A percentile compares a stretch with the other conserved stretches of the same genome.
These are phyloP conservation scores for Kwoniella dejecticola DNA, from an alignment of 768 basidiomycete genomes.

Conservation along the genomic window DNA sequence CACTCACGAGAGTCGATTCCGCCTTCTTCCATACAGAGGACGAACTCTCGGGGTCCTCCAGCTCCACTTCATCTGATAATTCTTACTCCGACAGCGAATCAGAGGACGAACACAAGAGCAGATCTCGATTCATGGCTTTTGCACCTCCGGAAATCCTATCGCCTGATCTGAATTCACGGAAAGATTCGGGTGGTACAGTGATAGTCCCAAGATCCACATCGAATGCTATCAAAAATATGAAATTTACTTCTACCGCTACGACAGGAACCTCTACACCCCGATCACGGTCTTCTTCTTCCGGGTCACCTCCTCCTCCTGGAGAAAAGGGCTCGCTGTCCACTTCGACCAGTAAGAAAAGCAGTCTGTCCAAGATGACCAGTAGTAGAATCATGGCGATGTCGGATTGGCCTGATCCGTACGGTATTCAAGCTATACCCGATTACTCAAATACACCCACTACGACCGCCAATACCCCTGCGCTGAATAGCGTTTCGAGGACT, in stretches of 20 bases:
- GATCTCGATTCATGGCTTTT: conserved; percentile 21
- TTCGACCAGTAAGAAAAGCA: conserved; percentile 22
- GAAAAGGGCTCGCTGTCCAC: neutral
- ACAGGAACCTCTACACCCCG: neutral
- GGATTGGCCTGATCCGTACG: conserved; percentile 44
- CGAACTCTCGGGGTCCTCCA: conserved; percentile 26
- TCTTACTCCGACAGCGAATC: conserved; percentile 22
- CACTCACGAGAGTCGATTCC: conserved; percentile 27
- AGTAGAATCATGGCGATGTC: conserved; percentile 20
- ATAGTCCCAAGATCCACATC: neutral
- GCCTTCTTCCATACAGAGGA: conserved; percentile 12
- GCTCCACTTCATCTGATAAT: conserved; percentile 4
- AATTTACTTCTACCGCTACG: neutral
- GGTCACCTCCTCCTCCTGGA: neutral
- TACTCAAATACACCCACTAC: conserved; percentile 4
- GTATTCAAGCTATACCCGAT: conserved; percentile 25
- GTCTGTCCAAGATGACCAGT: conserved; percentile 18
- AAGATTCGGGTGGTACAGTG: conserved; percentile 8
- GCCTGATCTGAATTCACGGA: neutral
- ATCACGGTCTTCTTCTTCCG: neutral
- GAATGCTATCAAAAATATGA: neutral
- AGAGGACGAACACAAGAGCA: neutral
- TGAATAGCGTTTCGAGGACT: neutral
- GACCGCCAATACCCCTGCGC: conserved; percentile 1
- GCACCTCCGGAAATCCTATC: conserved; percentile 11